Conservation (phyloP, 768 basidiomycete species). For the Grammothele lineata region DNA sequence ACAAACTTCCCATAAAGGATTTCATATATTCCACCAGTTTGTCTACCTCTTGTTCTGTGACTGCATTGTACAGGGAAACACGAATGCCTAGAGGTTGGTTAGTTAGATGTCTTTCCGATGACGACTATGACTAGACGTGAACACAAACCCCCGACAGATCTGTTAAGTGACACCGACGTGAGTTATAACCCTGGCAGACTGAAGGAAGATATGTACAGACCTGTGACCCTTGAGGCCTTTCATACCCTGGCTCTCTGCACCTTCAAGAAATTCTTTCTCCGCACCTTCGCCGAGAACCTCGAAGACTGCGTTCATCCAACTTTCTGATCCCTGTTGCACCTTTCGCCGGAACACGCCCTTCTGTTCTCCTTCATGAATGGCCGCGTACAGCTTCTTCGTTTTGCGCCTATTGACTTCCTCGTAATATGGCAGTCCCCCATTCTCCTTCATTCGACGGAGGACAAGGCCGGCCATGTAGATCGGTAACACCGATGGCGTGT, state of each 20-base stretch:
- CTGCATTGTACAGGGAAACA: slow-evolving; percentile 57
- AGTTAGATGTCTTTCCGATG: background rate
- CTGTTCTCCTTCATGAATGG: slow-evolving; percentile 63
- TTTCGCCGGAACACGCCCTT: slow-evolving; percentile 67
- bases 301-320: slow-evolving; percentile 97
- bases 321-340: slow-evolving; percentile 71
- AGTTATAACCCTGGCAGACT: no score
- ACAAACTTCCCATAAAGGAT: slow-evolving; percentile 20
- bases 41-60: slow-evolving; percentile 44
- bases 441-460: slow-evolving; percentile 58
- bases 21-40: slow-evolving; percentile 26
- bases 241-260: slow-evolving; percentile 77
- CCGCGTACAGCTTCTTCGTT: slow-evolving; percentile 70
- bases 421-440: slow-evolving; percentile 65
- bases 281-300: slow-evolving; percentile 67
- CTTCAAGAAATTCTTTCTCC: slow-evolving; percentile 72
- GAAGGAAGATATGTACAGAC: slow-evolving; percentile 42
- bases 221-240: slow-evolving; percentile 91
- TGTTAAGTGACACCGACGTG: no score
- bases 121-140: background rate
- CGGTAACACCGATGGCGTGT: slow-evolving; percentile 89
- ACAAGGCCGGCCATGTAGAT: slow-evolving; percentile 91
- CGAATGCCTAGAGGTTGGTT: slow-evolving; percentile 40
- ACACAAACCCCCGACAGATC: slow-evolving; percentile 37
- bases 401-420: slow-evolving; percentile 68